Percentiles rank a stretch among this genome's conserved stretches.
These are phyloP conservation scores for Whalleya microplaca DNA, from an alignment of 2,329 filamentous ascomycete species.

Conservation along the genomic window DNA sequence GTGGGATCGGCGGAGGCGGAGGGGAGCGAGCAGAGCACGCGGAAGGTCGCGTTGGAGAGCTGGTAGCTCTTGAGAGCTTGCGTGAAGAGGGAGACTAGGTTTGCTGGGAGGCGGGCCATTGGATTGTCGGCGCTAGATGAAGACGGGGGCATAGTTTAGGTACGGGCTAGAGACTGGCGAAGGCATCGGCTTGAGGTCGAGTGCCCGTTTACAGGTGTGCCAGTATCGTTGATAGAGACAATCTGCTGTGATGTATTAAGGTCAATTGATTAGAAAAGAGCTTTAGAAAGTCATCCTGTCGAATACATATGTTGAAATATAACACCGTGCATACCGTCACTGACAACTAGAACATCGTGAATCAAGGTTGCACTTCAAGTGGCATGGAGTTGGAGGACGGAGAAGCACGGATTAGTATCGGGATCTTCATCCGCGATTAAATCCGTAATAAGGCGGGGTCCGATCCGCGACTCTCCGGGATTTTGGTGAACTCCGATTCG, in stretches of 20 bases:
- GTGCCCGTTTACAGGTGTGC: no score
- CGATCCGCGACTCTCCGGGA: not conserved
- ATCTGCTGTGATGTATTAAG: no score
- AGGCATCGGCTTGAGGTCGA: no score
- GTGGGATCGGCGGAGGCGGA: slow-evolving; percentile 8
- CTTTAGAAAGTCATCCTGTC: no score
- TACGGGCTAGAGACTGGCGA: not conserved
- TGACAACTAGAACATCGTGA: no score
- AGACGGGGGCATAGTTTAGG: slow-evolving; percentile 22
- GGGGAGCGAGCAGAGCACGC: slow-evolving; percentile 49
- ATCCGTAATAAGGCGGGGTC: not conserved
- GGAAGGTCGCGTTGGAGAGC: slow-evolving; percentile 46
- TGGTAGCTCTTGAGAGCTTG: slow-evolving; percentile 50
- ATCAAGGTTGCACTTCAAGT: no score
- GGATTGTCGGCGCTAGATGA: slow-evolving; percentile 4
- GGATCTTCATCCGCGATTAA: not conserved
- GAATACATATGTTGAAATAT: not conserved
- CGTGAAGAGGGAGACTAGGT: slow-evolving; percentile 46
- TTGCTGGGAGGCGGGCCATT: slow-evolving; percentile 30
- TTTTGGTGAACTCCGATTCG: not conserved
- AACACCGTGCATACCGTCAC: not conserved
- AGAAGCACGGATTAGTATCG: not conserved
- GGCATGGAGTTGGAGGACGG: not conserved
- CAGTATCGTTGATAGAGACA: no score
- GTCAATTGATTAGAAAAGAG: no score